These are phyloP conservation scores for Suhomyces tanzawaensis DNA, from an alignment of 805 yeast species.

Conservation along the genomic window DNA sequence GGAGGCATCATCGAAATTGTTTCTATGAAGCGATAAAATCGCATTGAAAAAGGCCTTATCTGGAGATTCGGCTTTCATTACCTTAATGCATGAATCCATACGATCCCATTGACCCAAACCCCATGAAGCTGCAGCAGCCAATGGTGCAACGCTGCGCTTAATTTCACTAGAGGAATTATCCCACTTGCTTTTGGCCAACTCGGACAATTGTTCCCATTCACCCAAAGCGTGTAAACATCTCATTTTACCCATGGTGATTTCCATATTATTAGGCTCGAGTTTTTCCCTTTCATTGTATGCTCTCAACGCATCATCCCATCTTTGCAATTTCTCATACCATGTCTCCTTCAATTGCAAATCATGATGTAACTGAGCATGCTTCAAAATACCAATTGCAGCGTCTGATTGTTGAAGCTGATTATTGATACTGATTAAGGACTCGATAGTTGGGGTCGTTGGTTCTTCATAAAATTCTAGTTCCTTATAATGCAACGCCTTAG, in stretches of 20 bases:
- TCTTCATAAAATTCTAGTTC: conserved; percentile 93
- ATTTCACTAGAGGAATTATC: conserved; percentile 65
- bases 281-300: conserved; percentile 83
- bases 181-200: conserved; percentile 88
- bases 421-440: conserved; percentile 85
- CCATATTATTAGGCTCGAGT: conserved; percentile 66
- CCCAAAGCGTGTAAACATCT: conserved; percentile 97
- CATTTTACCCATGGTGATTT: conserved; percentile 96
- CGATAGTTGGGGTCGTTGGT: conserved; percentile 88
- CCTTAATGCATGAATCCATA: conserved; percentile 87
- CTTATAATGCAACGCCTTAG: conserved; percentile 93
- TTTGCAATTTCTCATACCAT: conserved; percentile 93
- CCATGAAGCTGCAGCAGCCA: conserved; percentile 99
- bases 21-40: conserved; percentile 78
- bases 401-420: conserved; percentile 95
- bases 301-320: conserved; percentile 96
- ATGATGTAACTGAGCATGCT: conserved; percentile 90
- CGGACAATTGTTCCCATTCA: conserved; percentile 92
- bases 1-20: conserved; percentile 79
- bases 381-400: conserved; percentile 95
- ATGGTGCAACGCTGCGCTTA: conserved; percentile 83
- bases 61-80: conserved; percentile 89
- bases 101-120: conserved; percentile 96
- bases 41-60: conserved; percentile 95
- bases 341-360: conserved; percentile 90